These are phyloP conservation scores for Rubia balearica DNA, from an alignment of 305 asterid genomes.

Conservation along the genomic window DNA sequence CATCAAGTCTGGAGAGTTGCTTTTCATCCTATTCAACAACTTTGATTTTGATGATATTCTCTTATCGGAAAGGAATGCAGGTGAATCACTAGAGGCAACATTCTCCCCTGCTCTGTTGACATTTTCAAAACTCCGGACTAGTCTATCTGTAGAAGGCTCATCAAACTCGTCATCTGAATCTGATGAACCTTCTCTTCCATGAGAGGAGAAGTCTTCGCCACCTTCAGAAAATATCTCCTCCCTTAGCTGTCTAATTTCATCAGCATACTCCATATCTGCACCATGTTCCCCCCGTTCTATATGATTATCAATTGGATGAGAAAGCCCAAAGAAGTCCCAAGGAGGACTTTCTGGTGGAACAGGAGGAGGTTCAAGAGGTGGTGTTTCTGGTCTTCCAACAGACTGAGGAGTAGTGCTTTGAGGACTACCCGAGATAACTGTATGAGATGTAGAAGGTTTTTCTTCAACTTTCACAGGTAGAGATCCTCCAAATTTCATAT, in stretches of 20 bases:
- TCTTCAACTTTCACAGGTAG: slow-evolving; percentile 77
- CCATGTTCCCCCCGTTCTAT: slow-evolving; percentile 32
- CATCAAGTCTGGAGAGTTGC: slow-evolving; percentile 66
- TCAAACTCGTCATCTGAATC: slow-evolving; percentile 91
- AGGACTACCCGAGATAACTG: slow-evolving; percentile 52
- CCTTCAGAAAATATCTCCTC: slow-evolving; percentile 44
- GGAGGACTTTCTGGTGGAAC: slow-evolving; percentile 33
- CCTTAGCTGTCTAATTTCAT: slow-evolving; percentile 25
- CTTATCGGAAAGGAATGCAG: slow-evolving; percentile 22
- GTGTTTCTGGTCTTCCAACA: slow-evolving; percentile 35
- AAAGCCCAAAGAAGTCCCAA: slow-evolving; percentile 42
- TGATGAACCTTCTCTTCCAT: slow-evolving; percentile 52
- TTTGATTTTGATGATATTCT: slow-evolving; percentile 32
- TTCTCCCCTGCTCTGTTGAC: slow-evolving; percentile 45
- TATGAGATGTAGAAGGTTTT: slow-evolving; percentile 48
- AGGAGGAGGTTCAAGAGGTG: slow-evolving; percentile 27
- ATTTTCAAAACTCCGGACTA: slow-evolving; percentile 82
- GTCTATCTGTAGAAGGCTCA: slow-evolving; percentile 68
- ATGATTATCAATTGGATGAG: slow-evolving; percentile 54
- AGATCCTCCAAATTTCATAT: slow-evolving; percentile 57
- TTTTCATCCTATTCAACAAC: slow-evolving; percentile 37
- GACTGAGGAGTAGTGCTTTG: slow-evolving; percentile 53
- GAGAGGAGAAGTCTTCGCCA: slow-evolving; percentile 41
- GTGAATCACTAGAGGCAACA: slow-evolving; percentile 25
- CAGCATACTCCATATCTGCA: slow-evolving; percentile 27